Percentiles rank a stretch among this genome's conserved stretches.
Evolutionary conservation across 805 yeast genomes (phyloP).

Genomic region (Candida jianshihensis): DNA sequence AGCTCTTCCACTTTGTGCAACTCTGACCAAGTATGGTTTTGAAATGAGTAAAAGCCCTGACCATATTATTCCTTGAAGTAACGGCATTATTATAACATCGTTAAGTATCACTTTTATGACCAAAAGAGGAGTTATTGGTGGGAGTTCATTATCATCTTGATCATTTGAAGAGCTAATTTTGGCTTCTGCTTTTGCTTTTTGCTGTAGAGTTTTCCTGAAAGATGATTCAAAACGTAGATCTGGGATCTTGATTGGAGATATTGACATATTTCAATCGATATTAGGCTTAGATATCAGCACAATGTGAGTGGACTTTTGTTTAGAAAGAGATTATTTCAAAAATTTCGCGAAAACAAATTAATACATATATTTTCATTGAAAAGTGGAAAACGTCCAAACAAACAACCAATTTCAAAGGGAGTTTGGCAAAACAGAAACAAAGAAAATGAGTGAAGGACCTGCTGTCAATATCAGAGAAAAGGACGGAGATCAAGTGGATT

Average conservation of each 20-base stretch:
- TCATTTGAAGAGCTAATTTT: background rate
- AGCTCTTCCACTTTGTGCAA: conserved; percentile 20
- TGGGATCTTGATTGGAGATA: conserved; percentile 32
- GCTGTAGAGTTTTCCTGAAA: conserved; percentile 35
- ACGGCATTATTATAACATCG: conserved; percentile 47
- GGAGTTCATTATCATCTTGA: background rate
- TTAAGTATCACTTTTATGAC: conserved; percentile 41
- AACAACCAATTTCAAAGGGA: background rate
- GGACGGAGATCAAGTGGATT: conserved; percentile 82
- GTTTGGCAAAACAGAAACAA: background rate
- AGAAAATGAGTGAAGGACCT: conserved; percentile 39
- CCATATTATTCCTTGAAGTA: conserved; percentile 45
- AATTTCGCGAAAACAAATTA: too few species aligned
- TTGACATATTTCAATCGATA: too few species aligned
- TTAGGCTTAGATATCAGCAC: too few species aligned
- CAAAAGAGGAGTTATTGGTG: conserved; percentile 32
- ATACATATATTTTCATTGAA: too few species aligned
- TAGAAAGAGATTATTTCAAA: too few species aligned
- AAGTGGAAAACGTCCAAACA: too few species aligned
- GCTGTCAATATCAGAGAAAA: conserved; percentile 84
- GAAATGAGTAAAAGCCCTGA: conserved; percentile 32
- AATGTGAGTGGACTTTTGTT: too few species aligned
- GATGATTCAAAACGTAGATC: conserved; percentile 64
- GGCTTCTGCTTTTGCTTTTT: conserved; percentile 4
- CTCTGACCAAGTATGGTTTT: conserved; percentile 28